These are phyloP conservation scores for Delonix regia DNA, from an alignment of 306 rosid genomes.

Conservation along the genomic window DNA sequence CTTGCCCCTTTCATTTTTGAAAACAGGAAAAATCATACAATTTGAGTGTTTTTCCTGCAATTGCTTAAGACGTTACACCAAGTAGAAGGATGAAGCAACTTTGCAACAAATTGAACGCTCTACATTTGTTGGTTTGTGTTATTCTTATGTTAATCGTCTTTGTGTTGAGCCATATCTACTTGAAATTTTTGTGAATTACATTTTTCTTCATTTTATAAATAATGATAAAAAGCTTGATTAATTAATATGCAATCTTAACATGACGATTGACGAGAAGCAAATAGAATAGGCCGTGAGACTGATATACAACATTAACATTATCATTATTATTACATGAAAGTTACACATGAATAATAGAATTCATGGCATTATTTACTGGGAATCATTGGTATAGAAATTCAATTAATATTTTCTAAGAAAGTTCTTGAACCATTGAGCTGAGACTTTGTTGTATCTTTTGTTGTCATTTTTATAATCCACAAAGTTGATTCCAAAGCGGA, in stretches of 20 bases:
- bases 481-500: conserved; percentile 59
- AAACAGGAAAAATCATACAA: not conserved
- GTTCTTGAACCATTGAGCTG: conserved; percentile 60
- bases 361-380: not conserved
- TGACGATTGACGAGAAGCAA: too few species aligned
- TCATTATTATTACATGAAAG: too few species aligned
- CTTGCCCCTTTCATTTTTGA: not conserved
- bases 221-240: too few species aligned
- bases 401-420: conserved; percentile 41
- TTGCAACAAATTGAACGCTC: not conserved
- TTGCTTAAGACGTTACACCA: not conserved
- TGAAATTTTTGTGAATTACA: too few species aligned
- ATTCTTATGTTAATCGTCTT: too few species aligned
- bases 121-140: too few species aligned
- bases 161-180: too few species aligned
- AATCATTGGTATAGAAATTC: not conserved
- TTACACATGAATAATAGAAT: too few species aligned
- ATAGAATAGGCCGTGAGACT: too few species aligned
- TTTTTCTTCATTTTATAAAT: too few species aligned
- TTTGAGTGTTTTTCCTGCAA: not conserved
- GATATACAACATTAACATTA: too few species aligned
- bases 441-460: conserved; percentile 54
- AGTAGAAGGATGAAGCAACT: not conserved
- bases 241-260: too few species aligned
- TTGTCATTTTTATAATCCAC: conserved; percentile 52